These are phyloP conservation scores for Penicillium corylophilum DNA, from an alignment of 2,329 filamentous ascomycete species.

Conservation along the genomic window DNA sequence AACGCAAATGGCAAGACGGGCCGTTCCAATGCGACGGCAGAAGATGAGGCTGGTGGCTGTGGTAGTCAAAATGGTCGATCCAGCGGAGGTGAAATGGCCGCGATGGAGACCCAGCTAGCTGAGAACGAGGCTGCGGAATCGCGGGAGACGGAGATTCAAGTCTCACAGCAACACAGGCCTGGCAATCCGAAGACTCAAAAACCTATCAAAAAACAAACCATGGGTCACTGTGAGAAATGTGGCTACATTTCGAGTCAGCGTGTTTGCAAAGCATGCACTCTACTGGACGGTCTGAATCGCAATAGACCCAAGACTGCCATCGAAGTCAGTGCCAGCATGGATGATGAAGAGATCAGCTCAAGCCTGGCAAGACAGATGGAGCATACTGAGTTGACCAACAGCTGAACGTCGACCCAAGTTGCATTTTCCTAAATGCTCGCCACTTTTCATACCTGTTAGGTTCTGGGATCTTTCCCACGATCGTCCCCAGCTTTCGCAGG, in stretches of 20 bases:
- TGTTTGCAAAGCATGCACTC: constrained; percentile 87
- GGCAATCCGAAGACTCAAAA: constrained; percentile 37
- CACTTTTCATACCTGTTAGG: not conserved
- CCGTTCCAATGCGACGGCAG: constrained; percentile 30
- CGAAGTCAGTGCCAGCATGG: constrained; percentile 42
- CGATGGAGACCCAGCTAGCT: constrained; percentile 72
- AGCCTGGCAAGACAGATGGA: constrained; percentile 54
- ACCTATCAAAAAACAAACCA: constrained; percentile 57
- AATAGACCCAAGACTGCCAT: constrained; percentile 51
- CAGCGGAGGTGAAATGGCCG: constrained; percentile 74
- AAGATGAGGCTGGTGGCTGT: constrained; percentile 67
- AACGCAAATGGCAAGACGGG: constrained; percentile 33
- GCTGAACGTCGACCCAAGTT: constrained; percentile 20
- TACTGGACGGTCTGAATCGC: constrained; percentile 90
- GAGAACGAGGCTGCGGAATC: constrained; percentile 61
- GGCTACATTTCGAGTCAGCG: constrained; percentile 95
- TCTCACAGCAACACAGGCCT: constrained; percentile 15
- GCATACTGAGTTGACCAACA: constrained; percentile 42
- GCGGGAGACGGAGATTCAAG: constrained; percentile 66
- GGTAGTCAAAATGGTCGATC: constrained; percentile 67
- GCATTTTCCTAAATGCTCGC: not conserved
- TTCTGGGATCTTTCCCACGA: not conserved
- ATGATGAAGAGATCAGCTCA: constrained; percentile 53
- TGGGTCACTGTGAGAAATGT: constrained; percentile 82
- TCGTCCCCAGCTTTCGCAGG: not conserved